Evolutionary conservation across 495 filamentous ascomycete species (phyloP).

Genomic region (Xylaria bambusicola): DNA sequence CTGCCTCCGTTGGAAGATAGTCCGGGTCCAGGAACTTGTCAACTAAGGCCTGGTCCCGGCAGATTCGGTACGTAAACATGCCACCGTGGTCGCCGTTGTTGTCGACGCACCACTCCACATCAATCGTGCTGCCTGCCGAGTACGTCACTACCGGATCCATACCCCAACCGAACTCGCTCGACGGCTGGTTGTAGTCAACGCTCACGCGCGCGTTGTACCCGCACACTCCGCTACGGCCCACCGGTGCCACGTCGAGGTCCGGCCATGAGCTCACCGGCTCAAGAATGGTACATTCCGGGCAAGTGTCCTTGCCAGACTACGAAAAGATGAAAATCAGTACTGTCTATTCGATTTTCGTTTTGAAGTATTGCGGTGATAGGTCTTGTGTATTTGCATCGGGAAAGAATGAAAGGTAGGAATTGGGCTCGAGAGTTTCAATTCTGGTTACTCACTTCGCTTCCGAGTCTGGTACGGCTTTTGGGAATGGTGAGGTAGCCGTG

Average conservation of each 20-base stretch:
- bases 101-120: constrained; percentile 61
- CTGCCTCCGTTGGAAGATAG: constrained; percentile 53
- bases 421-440: neutral
- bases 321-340: neutral
- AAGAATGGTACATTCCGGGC: constrained; percentile 59
- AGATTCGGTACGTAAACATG: constrained; percentile 61
- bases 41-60: constrained; percentile 54
- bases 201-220: constrained; percentile 59
- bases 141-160: constrained; percentile 47
- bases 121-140: constrained; percentile 45
- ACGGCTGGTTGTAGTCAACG: constrained; percentile 58
- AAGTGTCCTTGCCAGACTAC: constrained; percentile 53
- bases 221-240: constrained; percentile 56
- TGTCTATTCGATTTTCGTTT: constrained; percentile 12
- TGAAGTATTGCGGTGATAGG: no score
- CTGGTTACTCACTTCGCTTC: constrained; percentile 41
- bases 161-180: constrained; percentile 42
- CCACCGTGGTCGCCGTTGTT: constrained; percentile 62
- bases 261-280: constrained; percentile 58
- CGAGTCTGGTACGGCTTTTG: constrained; percentile 49
- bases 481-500: constrained; percentile 54
- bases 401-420: neutral
- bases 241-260: constrained; percentile 44
- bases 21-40: constrained; percentile 52
- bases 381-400: neutral